phyloP scores from a whole-genome alignment of 805 yeast genomes.

The Lipomyces anomalus region DNA sequence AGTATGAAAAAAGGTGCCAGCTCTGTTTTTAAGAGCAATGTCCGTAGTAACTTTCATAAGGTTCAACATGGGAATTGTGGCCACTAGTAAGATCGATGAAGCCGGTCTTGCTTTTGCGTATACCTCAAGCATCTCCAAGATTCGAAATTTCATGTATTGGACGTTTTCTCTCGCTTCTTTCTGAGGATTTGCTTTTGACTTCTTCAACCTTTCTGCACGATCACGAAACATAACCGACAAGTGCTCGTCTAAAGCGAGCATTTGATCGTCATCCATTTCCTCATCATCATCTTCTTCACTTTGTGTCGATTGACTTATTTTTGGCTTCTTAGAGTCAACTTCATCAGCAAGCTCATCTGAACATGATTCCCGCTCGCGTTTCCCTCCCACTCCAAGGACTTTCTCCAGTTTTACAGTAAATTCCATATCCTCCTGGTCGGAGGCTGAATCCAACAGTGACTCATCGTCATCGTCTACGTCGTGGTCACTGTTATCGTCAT shows the following conservation, averaged over 20 bases:
- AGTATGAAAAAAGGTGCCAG: conserved; percentile 62
- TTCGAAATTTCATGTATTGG: conserved; percentile 68
- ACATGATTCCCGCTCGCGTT: too few relatives aligned
- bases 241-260: conserved; percentile 89
- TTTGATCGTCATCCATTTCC: conserved; percentile 88
- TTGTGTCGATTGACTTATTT: neutral
- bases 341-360: too few relatives aligned
- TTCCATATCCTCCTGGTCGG: neutral
- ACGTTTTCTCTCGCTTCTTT: conserved; percentile 74
- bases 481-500: conserved; percentile 4
- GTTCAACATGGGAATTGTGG: conserved; percentile 52
- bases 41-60: conserved; percentile 66
- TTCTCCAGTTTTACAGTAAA: neutral
- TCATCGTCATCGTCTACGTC: conserved; percentile 2
- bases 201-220: conserved; percentile 61
- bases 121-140: conserved; percentile 69
- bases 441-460: too few relatives aligned
- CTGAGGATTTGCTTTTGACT: conserved; percentile 58
- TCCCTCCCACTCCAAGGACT: neutral
- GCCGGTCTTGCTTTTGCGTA: conserved; percentile 46
- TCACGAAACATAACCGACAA: conserved; percentile 78
- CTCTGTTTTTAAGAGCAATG: conserved; percentile 63
- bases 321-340: too few relatives aligned
- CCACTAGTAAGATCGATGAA: conserved; percentile 36
- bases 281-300: conserved; percentile 37